Evolutionary conservation across 2,329 filamentous ascomycete species (phyloP).

Genomic region (Tricladium varicosporioides): DNA sequence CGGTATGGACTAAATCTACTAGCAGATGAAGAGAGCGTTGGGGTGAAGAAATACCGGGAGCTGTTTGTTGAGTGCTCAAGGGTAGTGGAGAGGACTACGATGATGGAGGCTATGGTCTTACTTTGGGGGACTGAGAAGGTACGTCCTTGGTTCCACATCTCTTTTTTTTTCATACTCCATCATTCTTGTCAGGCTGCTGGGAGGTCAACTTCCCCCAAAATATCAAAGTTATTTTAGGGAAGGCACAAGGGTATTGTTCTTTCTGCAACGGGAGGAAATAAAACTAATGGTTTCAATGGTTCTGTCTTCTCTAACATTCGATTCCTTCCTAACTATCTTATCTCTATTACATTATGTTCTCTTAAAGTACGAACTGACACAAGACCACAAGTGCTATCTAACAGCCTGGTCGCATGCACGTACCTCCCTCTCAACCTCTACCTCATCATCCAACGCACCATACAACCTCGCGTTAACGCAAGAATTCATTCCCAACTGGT

Average conservation of each 20-base stretch:
- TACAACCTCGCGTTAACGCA: slow-evolving; percentile 49
- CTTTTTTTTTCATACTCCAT: neutral
- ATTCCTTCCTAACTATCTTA: neutral
- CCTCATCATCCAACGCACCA: neutral
- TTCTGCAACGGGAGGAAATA: no score
- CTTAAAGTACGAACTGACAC: neutral
- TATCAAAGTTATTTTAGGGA: no score
- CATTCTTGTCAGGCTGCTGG: no score
- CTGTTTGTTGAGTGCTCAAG: slow-evolving; percentile 48
- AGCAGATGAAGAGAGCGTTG: slow-evolving; percentile 30
- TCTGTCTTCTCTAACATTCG: neutral
- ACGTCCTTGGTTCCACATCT: slow-evolving; percentile 41
- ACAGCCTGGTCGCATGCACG: neutral
- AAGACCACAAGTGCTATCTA: neutral
- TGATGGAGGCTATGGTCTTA: slow-evolving; percentile 67
- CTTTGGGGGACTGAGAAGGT: slow-evolving; percentile 73
- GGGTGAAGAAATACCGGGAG: slow-evolving; percentile 36
- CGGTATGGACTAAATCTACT: slow-evolving; percentile 56
- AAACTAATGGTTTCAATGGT: no score
- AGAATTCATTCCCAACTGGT: slow-evolving; percentile 70
- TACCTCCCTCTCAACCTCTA: neutral
- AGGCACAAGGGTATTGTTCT: no score
- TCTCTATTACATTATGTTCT: neutral
- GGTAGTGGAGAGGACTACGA: neutral
- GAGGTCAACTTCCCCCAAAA: no score